Evolutionary conservation across 768 basidiomycete genomes (phyloP).

Genomic region (Psilocybe cyanescens): DNA sequence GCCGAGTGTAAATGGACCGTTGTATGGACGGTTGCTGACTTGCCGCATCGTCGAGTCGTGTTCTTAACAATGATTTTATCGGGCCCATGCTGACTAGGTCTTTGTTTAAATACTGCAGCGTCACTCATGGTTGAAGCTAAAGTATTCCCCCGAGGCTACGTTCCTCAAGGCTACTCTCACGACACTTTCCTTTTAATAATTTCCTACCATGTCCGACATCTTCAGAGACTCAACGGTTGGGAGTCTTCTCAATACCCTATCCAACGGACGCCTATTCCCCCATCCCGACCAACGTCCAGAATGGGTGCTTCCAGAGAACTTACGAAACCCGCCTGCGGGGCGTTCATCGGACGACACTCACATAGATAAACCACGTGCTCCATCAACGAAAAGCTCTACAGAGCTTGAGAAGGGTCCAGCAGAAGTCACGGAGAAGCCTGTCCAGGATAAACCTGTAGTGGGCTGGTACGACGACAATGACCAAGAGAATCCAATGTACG

Average conservation of each 20-base stretch:
- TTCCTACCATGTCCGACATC: not conserved
- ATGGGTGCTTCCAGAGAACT: not conserved
- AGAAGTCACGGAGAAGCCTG: not conserved
- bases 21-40: not conserved
- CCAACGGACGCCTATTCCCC: not conserved
- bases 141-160: not conserved
- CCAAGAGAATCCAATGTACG: not conserved
- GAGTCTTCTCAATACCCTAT: not conserved
- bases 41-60: not conserved
- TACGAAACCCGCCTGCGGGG: not conserved
- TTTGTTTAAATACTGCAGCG: not conserved
- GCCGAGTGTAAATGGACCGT: not conserved
- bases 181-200: not conserved
- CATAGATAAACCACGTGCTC: not conserved
- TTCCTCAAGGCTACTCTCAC: not conserved
- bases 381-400: not conserved
- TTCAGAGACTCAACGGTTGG: not conserved
- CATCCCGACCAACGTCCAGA: not conserved
- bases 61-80: not conserved
- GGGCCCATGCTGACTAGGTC: not conserved
- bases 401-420: not conserved
- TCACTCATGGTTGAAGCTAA: not conserved
- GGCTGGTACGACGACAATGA: conserved; percentile 1
- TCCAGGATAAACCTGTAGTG: not conserved
- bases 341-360: not conserved